Base-by-base conservation (phyloP, 2,329 filamentous ascomycete species). In the Karstenula rhodostoma region DNA sequence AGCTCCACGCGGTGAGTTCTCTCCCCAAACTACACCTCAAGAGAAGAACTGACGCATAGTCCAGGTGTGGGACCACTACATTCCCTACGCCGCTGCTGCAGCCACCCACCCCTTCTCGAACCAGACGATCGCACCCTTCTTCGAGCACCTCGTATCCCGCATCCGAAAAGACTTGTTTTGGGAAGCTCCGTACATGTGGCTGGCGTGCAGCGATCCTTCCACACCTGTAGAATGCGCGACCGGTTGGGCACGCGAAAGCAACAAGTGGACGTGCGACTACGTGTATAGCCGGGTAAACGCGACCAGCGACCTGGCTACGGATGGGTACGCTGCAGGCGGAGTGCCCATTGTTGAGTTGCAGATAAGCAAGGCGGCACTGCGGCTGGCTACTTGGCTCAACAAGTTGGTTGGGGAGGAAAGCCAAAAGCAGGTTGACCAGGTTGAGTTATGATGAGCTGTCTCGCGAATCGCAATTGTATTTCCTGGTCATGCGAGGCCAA, bases 281-380 rank as follows among this genome's bases (percentile, higher is more conserved):
- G 77, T 79, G 7, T 80, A 77, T 51, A 71, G 66, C 22, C 67
- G 69, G 12, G 61, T 72, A 7, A 60, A 61, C n/a, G 73, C 75
- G 22, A 66, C 66, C 13, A 75, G 68, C 1, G 76, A 79, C 65
- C 66, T 79, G 15, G 70, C 72, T 0, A 74, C 67, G 6, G 69
- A 73, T 53, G 78, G 77, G 4, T 80, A 80, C 59, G 77, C 78
- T 5, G 56, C 63, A 22, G 75, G 75, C 6, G 78, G 72, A n/a
- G 74, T 75, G 40, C 77, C 77, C 0, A 77, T 80, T 25, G 73
- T 79, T 5, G 78, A 80, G 62, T 29, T 80, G 40, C 78, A 80
- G 59, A 75, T 80, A 33, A 78, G 76, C 57, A 80, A 80, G 59
- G 77, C 78, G 8, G 77, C 76, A 5, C 63, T 79, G 51, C 71